These are phyloP conservation scores for Dendrocalamus latiflorus DNA, from an alignment of 202 grass and related monocot species.

Conservation along the genomic window DNA sequence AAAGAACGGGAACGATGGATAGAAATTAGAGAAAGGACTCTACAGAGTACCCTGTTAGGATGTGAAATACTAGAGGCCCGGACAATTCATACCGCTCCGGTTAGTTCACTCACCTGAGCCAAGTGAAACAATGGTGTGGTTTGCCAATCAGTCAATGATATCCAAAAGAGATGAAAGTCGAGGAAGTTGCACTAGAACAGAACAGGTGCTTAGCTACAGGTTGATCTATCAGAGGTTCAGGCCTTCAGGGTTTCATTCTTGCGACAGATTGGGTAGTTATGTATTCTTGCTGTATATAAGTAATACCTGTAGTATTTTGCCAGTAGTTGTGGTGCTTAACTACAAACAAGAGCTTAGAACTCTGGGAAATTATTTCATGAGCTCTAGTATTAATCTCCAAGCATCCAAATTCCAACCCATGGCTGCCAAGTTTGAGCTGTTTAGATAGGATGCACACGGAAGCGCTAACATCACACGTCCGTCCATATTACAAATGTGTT, in stretches of 20 bases:
- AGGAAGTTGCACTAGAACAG: neutral
- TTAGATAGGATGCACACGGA: conserved; percentile 12
- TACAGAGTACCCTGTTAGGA: too few relatives aligned
- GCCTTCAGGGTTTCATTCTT: neutral
- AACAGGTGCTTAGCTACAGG: neutral
- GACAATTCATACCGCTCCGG: too few relatives aligned
- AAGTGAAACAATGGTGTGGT: neutral
- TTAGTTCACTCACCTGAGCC: too few relatives aligned
- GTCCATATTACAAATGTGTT: neutral
- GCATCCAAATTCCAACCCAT: neutral
- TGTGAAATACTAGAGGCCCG: too few relatives aligned
- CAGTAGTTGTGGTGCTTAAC: neutral
- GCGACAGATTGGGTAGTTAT: neutral
- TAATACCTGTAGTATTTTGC: neutral
- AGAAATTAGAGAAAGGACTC: too few relatives aligned
- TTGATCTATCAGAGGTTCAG: neutral
- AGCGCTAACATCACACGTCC: neutral
- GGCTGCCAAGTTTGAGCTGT: neutral
- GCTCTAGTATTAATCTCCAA: neutral
- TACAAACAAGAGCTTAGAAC: neutral
- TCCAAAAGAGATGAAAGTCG: neutral
- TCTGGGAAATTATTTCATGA: neutral
- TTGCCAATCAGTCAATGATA: neutral
- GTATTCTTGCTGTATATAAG: neutral
- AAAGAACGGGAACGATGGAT: too few relatives aligned